These are phyloP conservation scores for Diutina mesorugosa DNA, from an alignment of 1,139 yeast species.

Conservation along the genomic window DNA sequence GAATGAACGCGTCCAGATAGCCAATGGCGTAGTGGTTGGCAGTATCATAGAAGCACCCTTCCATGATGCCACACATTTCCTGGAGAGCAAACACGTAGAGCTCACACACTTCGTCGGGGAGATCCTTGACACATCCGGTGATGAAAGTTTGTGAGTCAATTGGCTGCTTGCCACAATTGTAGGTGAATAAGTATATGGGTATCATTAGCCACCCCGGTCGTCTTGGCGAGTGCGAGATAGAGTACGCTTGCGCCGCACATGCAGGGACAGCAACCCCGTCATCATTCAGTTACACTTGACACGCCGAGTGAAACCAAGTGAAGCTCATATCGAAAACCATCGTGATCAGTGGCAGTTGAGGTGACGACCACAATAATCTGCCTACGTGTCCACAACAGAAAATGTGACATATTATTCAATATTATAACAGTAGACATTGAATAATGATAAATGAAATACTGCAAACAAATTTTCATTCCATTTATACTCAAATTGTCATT, in stretches of 20 bases:
- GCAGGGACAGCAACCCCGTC: neutral
- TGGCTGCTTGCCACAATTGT: slow-evolving; percentile 23
- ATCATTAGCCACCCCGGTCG: slow-evolving; percentile 1
- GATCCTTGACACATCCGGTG: slow-evolving; percentile 12
- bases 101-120: slow-evolving; percentile 25
- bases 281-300: too few relatives aligned
- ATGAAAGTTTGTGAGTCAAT: slow-evolving; percentile 14
- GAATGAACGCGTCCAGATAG: slow-evolving; percentile 27
- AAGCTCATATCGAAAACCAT: too few relatives aligned
- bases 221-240: neutral
- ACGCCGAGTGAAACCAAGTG: too few relatives aligned
- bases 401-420: too few relatives aligned
- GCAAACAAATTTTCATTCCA: too few relatives aligned
- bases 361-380: neutral
- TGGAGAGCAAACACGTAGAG: slow-evolving; percentile 62
- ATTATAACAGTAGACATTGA: too few relatives aligned
- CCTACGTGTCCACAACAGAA: neutral
- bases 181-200: slow-evolving; percentile 23
- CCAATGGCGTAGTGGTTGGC: slow-evolving; percentile 27
- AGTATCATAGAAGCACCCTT: slow-evolving; percentile 36
- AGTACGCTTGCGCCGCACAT: neutral
- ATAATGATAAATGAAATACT: too few relatives aligned
- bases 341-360: neutral
- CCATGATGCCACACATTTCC: slow-evolving; percentile 56
- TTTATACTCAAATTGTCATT: too few relatives aligned